These are phyloP conservation scores for Funneliformis mosseae DNA, from an alignment of 192 early-diverging fungal genomes.

Conservation along the genomic window DNA sequence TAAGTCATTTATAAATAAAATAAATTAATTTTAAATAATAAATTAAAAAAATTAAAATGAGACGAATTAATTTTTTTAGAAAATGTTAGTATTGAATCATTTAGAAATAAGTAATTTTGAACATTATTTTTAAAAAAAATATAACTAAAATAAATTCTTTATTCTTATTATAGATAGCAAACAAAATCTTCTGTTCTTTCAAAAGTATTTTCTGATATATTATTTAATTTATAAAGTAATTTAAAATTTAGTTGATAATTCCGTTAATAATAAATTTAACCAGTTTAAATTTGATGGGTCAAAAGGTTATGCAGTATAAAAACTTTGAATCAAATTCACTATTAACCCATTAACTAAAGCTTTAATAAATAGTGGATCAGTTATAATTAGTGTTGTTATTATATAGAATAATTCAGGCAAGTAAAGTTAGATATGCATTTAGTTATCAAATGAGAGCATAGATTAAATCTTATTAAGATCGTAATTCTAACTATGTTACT, in stretches of 20 bases:
- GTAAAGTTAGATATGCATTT: conserved; percentile 65
- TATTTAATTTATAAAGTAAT: conserved; percentile 72
- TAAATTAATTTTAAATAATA: too few relatives aligned
- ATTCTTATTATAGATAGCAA: too few relatives aligned
- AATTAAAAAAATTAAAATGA: too few relatives aligned
- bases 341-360: conserved; percentile 88
- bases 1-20: too few relatives aligned
- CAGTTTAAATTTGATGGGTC: conserved; percentile 57
- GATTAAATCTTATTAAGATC: conserved; percentile 80
- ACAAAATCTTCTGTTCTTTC: conserved; percentile 58
- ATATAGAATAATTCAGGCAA: conserved; percentile 88
- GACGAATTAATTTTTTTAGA: too few relatives aligned
- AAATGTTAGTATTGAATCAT: too few relatives aligned
- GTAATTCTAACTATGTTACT: conserved; percentile 88
- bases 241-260: conserved; percentile 77
- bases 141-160: too few relatives aligned
- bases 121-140: too few relatives aligned
- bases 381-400: conserved; percentile 78
- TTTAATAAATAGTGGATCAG: conserved; percentile 82
- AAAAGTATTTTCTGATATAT: conserved; percentile 67
- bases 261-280: conserved; percentile 64
- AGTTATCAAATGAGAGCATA: conserved; percentile 91
- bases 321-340: conserved; percentile 85
- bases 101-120: too few relatives aligned
- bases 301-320: conserved; percentile 64